Evolutionary conservation across 108 stramenopile species (phyloP), one percentile per base, ranked within the genome.

Genomic region (Cyclostephanos tholiformis): DNA sequence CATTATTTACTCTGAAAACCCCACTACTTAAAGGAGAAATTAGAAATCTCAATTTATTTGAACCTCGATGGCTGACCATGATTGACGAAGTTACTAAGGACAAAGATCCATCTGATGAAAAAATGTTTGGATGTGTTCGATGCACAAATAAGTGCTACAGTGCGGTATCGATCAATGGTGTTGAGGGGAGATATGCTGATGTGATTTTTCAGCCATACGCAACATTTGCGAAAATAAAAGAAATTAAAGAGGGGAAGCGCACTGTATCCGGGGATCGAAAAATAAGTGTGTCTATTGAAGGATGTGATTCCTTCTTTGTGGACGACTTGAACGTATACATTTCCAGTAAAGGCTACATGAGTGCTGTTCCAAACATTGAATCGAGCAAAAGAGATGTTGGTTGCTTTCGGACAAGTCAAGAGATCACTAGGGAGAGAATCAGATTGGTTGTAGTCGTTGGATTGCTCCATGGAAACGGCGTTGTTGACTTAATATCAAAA

Each of bases 41-140:
- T 58, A 52, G 85, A 4, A 71, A 73, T 67, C 80, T 86, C 5
- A 82, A 86, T 44, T 52, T 86, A 14, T 86, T 86, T 50, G 85
- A 86, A 84, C 85, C 85, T 48, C 83, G 85, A 17, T 86, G 85
- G 85, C 76, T 86, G 8, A 83, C 75, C 66, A 86, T 86, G 85
- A 84, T 86, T 57, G 85, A 86, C 61, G 29, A 67, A 50, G 23
- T 76, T 25, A 63, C 48, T 58, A 63, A 19, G 3, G 17, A 56
- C 19, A 39, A 14, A 49, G 46, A 25, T 17, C 25, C 62, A 4
- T 6, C 44, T 13, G 59, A 50, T 36, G 51, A 49, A 16, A 41
- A 60, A 50, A 53, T 51, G n/a, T 77, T 86, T 59, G 85, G 85
- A 25, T 86, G 85, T 44, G 80, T 86, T 0, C 72, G 71, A 55